Evolutionary conservation across 441 rosid genomes (phyloP).

Genomic region (Aquilaria agallochum): DNA sequence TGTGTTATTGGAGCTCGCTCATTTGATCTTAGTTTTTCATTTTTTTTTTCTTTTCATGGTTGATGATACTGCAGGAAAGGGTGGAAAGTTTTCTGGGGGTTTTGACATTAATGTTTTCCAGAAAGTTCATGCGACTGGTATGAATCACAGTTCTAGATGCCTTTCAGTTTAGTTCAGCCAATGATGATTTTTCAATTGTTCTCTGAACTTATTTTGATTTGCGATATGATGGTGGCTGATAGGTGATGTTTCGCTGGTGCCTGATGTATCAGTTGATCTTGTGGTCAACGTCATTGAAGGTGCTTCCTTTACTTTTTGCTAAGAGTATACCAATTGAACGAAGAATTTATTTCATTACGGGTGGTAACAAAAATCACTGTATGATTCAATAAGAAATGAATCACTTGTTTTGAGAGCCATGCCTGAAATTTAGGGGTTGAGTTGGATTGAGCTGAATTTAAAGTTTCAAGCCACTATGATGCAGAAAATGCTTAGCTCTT

Average conservation of each 20-base stretch:
- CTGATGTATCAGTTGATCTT: conserved; percentile 82
- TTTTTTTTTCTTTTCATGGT: conserved; percentile 2
- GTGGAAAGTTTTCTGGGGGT: conserved; percentile 90
- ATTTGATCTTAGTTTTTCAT: conserved; percentile 4
- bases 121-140: conserved; percentile 74
- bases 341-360: background rate
- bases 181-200: background rate
- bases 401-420: no score
- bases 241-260: conserved; percentile 74
- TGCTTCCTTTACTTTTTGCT: conserved; percentile 15
- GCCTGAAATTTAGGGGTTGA: no score
- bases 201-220: background rate
- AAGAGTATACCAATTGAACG: background rate
- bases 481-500: no score
- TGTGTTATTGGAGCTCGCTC: background rate
- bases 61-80: conserved; percentile 44
- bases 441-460: no score
- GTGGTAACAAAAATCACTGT: background rate
- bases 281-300: conserved; percentile 82
- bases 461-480: no score
- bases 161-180: conserved; percentile 4
- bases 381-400: background rate
- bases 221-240: conserved; percentile 17
- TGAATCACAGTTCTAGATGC: conserved; percentile 2
- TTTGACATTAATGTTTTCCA: conserved; percentile 84